phyloP scores from a whole-genome alignment of 192 early-diverging fungal species.

The Backusella psychrophila region DNA sequence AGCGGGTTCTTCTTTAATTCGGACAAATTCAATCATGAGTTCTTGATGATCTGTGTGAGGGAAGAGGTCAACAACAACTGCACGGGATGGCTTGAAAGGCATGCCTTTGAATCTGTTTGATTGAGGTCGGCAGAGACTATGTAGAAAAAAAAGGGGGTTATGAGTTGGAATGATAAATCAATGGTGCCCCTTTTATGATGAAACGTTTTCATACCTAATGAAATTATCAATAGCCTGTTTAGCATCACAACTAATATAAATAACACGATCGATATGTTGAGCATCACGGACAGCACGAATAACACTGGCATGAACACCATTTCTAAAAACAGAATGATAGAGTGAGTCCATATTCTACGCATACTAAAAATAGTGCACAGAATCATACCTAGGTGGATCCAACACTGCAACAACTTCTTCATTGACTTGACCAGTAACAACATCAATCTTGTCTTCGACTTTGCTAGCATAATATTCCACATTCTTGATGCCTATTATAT shows the following conservation, averaged over 20 bases:
- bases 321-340: constrained; percentile 18
- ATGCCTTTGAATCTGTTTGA: constrained; percentile 56
- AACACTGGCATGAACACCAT: constrained; percentile 57
- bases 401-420: constrained; percentile 69
- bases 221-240: constrained; percentile 59
- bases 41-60: constrained; percentile 72
- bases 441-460: constrained; percentile 56
- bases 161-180: constrained; percentile 10
- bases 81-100: constrained; percentile 60
- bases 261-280: constrained; percentile 48
- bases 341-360: not conserved
- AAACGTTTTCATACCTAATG: constrained; percentile 47
- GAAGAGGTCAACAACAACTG: constrained; percentile 71
- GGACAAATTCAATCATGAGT: constrained; percentile 64
- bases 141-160: constrained; percentile 16
- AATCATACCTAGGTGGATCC: constrained; percentile 65
- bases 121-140: constrained; percentile 64
- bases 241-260: constrained; percentile 73
- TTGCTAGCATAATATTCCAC: constrained; percentile 55
- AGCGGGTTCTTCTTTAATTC: constrained; percentile 23
- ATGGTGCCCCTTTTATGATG: not conserved
- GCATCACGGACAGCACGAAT: constrained; percentile 61
- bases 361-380: not conserved
- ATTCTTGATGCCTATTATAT: constrained; percentile 42
- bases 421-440: constrained; percentile 24